phyloP scores from a whole-genome alignment of 768 basidiomycete genomes.

The Rhizopogon salebrosus region DNA sequence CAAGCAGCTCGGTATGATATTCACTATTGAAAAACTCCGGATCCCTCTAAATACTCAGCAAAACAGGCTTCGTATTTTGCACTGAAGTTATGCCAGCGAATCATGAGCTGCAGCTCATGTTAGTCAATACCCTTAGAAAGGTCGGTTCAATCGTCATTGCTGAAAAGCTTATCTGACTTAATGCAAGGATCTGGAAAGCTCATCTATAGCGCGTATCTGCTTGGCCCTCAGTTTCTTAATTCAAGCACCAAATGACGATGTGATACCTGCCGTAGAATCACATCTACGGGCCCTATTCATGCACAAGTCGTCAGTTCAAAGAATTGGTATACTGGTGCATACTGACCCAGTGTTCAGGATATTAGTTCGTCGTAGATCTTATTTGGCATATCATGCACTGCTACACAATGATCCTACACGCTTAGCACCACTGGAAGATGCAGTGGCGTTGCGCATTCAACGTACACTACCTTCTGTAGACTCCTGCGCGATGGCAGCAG shows the following conservation, averaged over 20 bases:
- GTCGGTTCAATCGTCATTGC: slow-evolving; percentile 27
- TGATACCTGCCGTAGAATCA: slow-evolving; percentile 70
- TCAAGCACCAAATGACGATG: slow-evolving; percentile 53
- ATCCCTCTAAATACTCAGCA: slow-evolving; percentile 1
- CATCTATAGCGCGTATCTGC: slow-evolving; percentile 50
- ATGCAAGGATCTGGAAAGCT: slow-evolving; percentile 65
- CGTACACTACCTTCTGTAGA: slow-evolving; percentile 7
- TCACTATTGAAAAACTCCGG: background rate
- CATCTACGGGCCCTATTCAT: slow-evolving; percentile 62
- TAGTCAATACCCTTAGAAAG: slow-evolving; percentile 84
- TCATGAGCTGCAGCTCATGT: slow-evolving; percentile 75
- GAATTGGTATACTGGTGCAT: slow-evolving; percentile 15
- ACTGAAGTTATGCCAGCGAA: slow-evolving; percentile 60
- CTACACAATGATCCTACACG: slow-evolving; percentile 42
- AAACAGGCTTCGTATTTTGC: slow-evolving; percentile 77
- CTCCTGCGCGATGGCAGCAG: slow-evolving; percentile 6
- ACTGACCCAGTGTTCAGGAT: slow-evolving; percentile 32
- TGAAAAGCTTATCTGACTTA: slow-evolving; percentile 4
- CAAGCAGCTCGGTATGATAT: slow-evolving; percentile 57
- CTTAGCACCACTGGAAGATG: slow-evolving; percentile 34
- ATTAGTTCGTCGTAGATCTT: slow-evolving; percentile 55
- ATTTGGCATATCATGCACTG: slow-evolving; percentile 54
- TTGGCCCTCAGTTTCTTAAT: slow-evolving; percentile 71
- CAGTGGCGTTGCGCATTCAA: slow-evolving; percentile 10
- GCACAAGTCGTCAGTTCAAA: slow-evolving; percentile 67